These are phyloP conservation scores for Dryas integrifolia DNA, from an alignment of 331 rosid genomes.

Conservation along the genomic window DNA sequence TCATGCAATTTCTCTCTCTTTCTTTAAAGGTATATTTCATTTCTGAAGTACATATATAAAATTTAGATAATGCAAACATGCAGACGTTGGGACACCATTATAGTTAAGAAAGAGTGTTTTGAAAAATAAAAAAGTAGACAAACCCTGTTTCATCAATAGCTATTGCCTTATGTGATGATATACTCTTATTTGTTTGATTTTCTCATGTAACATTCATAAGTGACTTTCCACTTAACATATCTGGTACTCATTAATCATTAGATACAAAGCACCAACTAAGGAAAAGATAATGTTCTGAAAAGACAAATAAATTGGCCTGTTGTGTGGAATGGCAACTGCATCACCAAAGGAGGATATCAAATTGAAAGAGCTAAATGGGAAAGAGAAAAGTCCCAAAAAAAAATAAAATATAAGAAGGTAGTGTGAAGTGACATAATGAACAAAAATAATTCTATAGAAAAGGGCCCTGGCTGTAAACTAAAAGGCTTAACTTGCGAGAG, in stretches of 20 bases:
- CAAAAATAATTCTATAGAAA: neutral
- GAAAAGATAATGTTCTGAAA: neutral
- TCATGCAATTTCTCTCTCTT: neutral
- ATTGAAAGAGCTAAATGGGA: neutral
- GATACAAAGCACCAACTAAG: neutral
- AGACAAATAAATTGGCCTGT: too few species aligned
- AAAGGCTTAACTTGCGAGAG: neutral
- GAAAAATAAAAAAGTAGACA: neutral
- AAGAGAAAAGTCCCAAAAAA: neutral
- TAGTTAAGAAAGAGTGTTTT: neutral
- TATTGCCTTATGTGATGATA: neutral
- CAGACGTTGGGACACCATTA: neutral
- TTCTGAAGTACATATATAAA: neutral
- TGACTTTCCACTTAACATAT: neutral
- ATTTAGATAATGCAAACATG: neutral
- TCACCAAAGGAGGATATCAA: neutral
- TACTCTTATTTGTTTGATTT: neutral
- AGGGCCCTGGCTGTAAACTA: neutral
- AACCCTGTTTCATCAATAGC: neutral
- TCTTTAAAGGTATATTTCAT: neutral
- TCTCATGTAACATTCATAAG: neutral
- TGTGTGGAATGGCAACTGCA: neutral
- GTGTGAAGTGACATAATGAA: neutral
- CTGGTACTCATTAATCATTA: neutral
- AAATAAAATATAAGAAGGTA: neutral